Conservation (phyloP, 805 yeast species). For the Candida lessepsii region DNA sequence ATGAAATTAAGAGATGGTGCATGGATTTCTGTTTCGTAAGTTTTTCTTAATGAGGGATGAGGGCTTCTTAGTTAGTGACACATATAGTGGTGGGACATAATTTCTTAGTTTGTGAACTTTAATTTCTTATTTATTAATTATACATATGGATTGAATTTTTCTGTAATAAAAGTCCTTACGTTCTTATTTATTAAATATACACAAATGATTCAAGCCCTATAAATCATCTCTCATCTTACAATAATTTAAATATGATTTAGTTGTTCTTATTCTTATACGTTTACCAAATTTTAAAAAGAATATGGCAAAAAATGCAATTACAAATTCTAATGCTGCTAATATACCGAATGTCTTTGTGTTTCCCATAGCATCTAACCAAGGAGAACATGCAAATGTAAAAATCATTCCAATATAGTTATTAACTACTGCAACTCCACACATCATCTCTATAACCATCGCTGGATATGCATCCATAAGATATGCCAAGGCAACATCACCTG, state of each 20-base stretch:
- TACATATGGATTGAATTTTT: too few relatives aligned
- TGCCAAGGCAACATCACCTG: conserved; percentile 39
- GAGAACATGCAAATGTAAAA: conserved; percentile 39
- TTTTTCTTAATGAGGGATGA: too few relatives aligned
- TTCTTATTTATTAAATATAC: too few relatives aligned
- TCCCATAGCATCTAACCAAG: conserved; percentile 38
- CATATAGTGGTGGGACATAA: too few relatives aligned
- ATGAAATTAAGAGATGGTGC: conserved; percentile 26
- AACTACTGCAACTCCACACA: conserved; percentile 39
- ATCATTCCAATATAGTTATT: conserved; percentile 38
- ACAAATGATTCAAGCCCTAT: too few relatives aligned
- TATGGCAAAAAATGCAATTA: conserved; percentile 27
- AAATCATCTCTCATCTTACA: conserved; percentile 25
- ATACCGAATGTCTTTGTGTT: conserved; percentile 35
- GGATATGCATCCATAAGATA: conserved; percentile 43
- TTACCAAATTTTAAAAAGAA: conserved; percentile 37
- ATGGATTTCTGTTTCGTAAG: conserved; percentile 2
- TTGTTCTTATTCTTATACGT: conserved; percentile 31
- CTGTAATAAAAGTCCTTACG: too few relatives aligned
- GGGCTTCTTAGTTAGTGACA: too few relatives aligned
- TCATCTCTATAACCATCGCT: conserved; percentile 39
- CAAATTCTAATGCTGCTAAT: conserved; percentile 36
- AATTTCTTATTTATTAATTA: too few relatives aligned
- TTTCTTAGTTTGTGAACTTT: too few relatives aligned
- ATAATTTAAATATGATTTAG: conserved; percentile 30